phyloP scores from a whole-genome alignment of 2,329 filamentous ascomycete genomes.

The Pseudogymnoascus sp. region DNA sequence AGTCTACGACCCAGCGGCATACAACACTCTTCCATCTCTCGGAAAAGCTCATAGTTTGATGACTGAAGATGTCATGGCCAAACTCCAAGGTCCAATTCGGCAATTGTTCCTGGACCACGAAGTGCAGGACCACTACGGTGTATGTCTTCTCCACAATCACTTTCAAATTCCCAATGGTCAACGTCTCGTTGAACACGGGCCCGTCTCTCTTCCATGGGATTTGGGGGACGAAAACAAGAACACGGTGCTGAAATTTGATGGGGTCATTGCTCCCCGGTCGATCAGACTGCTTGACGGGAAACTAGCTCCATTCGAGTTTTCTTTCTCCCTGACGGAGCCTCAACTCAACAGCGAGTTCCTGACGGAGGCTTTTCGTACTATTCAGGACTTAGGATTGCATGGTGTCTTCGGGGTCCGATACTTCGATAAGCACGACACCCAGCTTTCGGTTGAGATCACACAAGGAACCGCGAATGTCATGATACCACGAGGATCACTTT shows the following conservation, averaged over 20 bases:
- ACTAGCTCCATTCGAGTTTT: no score
- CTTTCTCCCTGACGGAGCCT: no score
- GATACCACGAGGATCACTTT: neutral
- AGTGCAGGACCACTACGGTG: conserved; percentile 4
- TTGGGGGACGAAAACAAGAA: neutral
- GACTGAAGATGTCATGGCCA: neutral
- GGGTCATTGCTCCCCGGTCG: no score
- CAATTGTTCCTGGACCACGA: neutral
- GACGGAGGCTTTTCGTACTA: no score
- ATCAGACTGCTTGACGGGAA: no score
- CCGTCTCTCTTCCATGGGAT: neutral
- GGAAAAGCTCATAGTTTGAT: neutral
- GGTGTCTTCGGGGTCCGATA: neutral
- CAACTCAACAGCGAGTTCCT: no score
- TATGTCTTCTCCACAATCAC: neutral
- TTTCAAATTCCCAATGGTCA: conserved; percentile 3
- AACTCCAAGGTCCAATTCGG: conserved; percentile 1
- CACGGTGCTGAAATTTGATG: neutral
- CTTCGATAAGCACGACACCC: neutral
- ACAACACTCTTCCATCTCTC: conserved; percentile 4
- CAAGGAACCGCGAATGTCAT: neutral
- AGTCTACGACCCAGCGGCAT: neutral
- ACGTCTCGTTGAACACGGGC: conserved; percentile 5
- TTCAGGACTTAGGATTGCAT: neutral
- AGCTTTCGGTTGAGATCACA: neutral